Percentiles rank a stretch among this genome's conserved stretches.
Conservation (phyloP, 2,329 filamentous ascomycete genomes). For the Cadophora luteo-olivacea region DNA sequence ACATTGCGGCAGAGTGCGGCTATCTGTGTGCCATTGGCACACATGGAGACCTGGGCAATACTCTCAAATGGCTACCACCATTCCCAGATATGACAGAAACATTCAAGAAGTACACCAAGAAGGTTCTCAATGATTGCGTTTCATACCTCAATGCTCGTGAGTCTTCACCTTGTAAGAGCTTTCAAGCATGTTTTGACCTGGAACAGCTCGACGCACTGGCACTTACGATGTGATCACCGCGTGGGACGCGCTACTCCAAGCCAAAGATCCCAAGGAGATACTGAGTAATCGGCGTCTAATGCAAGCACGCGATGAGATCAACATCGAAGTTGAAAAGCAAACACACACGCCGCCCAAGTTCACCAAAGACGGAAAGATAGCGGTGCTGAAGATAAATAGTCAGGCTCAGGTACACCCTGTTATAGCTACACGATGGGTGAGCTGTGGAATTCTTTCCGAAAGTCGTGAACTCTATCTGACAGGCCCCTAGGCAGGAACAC, state of each 20-base stretch:
- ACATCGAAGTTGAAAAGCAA: constrained; percentile 65
- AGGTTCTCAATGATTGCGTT: constrained; percentile 66
- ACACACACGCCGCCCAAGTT: constrained; percentile 69
- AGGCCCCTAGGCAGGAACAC: constrained; percentile 53
- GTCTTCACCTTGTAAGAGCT: constrained; percentile 1
- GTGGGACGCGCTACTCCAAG: constrained; percentile 63
- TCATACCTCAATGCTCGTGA: constrained; percentile 66
- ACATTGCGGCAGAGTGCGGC: constrained; percentile 56
- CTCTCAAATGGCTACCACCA: constrained; percentile 68
- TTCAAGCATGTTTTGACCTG: neutral
- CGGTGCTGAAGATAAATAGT: constrained; percentile 66
- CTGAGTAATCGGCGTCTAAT: constrained; percentile 55
- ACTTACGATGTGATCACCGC: constrained; percentile 65
- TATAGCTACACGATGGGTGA: constrained; percentile 68
- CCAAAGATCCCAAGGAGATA: constrained; percentile 58
- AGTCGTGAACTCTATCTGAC: neutral
- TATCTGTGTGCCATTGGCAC: constrained; percentile 72
- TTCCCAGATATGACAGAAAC: constrained; percentile 69
- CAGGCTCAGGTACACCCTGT: constrained; percentile 69
- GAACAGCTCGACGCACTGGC: constrained; percentile 60
- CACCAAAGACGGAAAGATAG: constrained; percentile 65
- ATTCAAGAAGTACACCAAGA: constrained; percentile 67
- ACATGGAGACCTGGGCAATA: constrained; percentile 69
- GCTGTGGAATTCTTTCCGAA: neutral
- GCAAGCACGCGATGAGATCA: constrained; percentile 63